Conservation (phyloP, 106 monocot genomes). For the Dioscorea zingiberensis region DNA sequence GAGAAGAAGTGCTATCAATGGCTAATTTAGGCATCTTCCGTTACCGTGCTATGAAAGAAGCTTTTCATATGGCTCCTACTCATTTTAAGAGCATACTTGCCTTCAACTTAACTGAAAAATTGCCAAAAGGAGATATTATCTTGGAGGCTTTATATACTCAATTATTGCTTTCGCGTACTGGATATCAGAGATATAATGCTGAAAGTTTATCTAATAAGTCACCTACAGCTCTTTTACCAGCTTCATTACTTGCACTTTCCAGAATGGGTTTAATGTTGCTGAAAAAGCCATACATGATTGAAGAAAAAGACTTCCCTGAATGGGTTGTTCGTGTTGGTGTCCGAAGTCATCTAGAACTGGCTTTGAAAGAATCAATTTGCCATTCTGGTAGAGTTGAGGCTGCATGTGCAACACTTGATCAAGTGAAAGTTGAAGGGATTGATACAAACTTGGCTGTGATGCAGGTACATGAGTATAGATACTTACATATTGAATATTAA, state of each 20-base stretch:
- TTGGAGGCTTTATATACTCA: constrained; percentile 71
- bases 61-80: constrained; percentile 64
- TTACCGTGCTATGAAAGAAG: constrained; percentile 75
- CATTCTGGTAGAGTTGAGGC: constrained; percentile 64
- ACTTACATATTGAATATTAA: not conserved
- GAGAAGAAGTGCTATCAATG: constrained; percentile 69
- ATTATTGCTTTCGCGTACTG: constrained; percentile 34
- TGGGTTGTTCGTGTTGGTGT: constrained; percentile 42
- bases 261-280: constrained; percentile 51
- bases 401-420: constrained; percentile 77
- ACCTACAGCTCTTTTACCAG: constrained; percentile 26
- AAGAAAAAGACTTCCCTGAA: constrained; percentile 24
- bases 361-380: constrained; percentile 59
- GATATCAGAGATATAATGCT: constrained; percentile 5
- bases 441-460: constrained; percentile 84
- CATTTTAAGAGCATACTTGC: constrained; percentile 64
- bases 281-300: constrained; percentile 22
- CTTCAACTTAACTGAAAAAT: constrained; percentile 84
- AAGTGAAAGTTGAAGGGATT: constrained; percentile 86
- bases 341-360: constrained; percentile 50
- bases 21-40: constrained; percentile 71
- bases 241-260: constrained; percentile 44
- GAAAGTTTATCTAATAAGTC: constrained; percentile 9
- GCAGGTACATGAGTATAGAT: constrained; percentile 35
- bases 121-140: constrained; percentile 92